Evolutionary conservation across 2,329 filamentous ascomycete genomes (phyloP).

Genomic region (Botrytis cinerea): DNA sequence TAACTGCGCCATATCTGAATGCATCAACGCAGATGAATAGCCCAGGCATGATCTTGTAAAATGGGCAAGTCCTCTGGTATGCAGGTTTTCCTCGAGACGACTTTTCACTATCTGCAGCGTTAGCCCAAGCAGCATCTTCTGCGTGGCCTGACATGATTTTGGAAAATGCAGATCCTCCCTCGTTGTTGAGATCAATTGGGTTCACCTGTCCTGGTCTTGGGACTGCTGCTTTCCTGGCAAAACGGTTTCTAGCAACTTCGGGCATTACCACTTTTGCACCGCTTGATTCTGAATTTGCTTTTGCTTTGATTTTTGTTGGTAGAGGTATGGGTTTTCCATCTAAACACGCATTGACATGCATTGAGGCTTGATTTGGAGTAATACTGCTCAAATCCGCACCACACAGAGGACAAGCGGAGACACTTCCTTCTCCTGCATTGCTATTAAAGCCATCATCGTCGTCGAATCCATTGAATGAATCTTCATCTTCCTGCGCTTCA

Average conservation of each 20-base stretch:
- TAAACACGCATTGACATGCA: constrained; percentile 91
- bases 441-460: constrained; percentile 27
- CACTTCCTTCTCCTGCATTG: constrained; percentile 28
- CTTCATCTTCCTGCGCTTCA: constrained; percentile 39
- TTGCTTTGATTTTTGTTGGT: constrained; percentile 40
- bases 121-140: constrained; percentile 87
- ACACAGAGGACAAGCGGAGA: constrained; percentile 73
- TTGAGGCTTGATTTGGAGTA: constrained; percentile 66
- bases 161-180: constrained; percentile 74
- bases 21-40: constrained; percentile 94
- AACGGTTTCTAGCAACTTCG: constrained; percentile 46
- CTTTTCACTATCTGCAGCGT: constrained; percentile 76
- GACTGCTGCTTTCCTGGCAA: constrained; percentile 63
- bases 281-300: constrained; percentile 27
- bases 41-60: constrained; percentile 97
- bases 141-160: constrained; percentile 91
- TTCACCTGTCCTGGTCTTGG: constrained; percentile 79
- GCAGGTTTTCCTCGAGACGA: constrained; percentile 81
- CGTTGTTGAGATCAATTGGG: constrained; percentile 61
- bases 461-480: constrained; percentile 35
- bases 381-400: constrained; percentile 61
- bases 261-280: constrained; percentile 36
- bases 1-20: constrained; percentile 89
- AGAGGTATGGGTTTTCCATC: constrained; percentile 74
- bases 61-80: constrained; percentile 89